phyloP scores from a whole-genome alignment of 208 protist genomes.

The Trypanosoma rangeli region DNA sequence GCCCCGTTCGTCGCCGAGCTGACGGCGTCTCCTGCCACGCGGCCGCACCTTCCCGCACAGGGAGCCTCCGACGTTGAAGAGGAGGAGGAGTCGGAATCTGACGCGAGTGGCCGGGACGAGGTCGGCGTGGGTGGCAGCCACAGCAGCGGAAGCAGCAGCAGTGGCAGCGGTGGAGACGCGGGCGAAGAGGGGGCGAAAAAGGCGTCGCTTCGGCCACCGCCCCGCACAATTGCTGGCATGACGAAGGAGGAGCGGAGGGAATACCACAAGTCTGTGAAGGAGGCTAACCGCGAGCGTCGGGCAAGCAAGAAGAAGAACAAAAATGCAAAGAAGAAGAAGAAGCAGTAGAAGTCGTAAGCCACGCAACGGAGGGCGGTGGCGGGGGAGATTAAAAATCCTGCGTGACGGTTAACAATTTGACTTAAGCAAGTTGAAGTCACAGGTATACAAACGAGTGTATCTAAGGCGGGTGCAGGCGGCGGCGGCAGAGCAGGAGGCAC shows the following conservation, averaged over 20 bases:
- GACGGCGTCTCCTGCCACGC: slow-evolving; percentile 27
- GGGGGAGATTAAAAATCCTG: slow-evolving; percentile 4
- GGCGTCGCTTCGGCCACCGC: slow-evolving; percentile 9
- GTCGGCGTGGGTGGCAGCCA: no score
- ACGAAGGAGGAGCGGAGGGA: slow-evolving; percentile 83
- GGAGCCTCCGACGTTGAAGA: slow-evolving; percentile 18
- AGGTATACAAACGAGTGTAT: background rate
- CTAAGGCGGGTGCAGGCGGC: background rate
- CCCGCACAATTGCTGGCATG: slow-evolving; percentile 70
- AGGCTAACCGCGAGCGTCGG: slow-evolving; percentile 69
- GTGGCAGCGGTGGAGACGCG: slow-evolving; percentile 54
- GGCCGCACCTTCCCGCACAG: slow-evolving; percentile 4
- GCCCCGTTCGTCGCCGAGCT: slow-evolving; percentile 68
- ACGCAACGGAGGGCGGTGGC: background rate
- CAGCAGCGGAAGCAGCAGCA: slow-evolving; percentile 4
- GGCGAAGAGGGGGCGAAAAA: slow-evolving; percentile 44
- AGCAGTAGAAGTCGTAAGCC: slow-evolving; percentile 29
- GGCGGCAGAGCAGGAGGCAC: background rate
- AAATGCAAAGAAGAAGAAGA: slow-evolving; percentile 43
- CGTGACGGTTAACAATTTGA: background rate
- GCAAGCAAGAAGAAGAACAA: slow-evolving; percentile 75
- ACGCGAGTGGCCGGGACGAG: background rate
- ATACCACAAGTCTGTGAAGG: slow-evolving; percentile 76
- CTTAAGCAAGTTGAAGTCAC: background rate
- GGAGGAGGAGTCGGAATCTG: slow-evolving; percentile 13